phyloP scores from a whole-genome alignment of 306 rosid genomes.

The Quercus engelmannii region DNA sequence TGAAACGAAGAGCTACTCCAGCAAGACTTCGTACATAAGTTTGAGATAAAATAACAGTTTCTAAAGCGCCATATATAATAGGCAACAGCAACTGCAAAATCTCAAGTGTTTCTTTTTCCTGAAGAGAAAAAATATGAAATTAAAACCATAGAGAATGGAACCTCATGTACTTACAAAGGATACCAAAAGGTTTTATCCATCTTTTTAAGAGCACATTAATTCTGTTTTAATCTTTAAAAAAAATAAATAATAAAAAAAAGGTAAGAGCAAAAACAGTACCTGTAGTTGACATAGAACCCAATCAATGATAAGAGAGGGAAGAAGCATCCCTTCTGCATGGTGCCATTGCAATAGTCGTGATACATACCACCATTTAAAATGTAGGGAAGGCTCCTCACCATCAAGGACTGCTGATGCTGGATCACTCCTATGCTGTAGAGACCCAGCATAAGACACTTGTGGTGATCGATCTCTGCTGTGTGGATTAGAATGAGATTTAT shows the following conservation, averaged over 20 bases:
- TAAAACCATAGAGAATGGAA: slow-evolving; percentile 24
- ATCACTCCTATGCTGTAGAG: slow-evolving; percentile 55
- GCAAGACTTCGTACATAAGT: slow-evolving; percentile 82
- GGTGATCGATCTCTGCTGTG: slow-evolving; percentile 61
- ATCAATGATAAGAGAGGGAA: slow-evolving; percentile 82
- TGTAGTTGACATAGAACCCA: slow-evolving; percentile 90
- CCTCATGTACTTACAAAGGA: neutral
- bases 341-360: slow-evolving; percentile 93
- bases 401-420: slow-evolving; percentile 46
- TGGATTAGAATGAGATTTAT: slow-evolving; percentile 44
- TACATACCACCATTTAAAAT: slow-evolving; percentile 93
- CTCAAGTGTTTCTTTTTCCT: slow-evolving; percentile 85
- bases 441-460: slow-evolving; percentile 56
- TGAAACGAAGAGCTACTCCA: slow-evolving; percentile 63
- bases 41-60: slow-evolving; percentile 79
- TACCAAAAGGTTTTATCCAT: neutral
- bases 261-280: slow-evolving; percentile 39
- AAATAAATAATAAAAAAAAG: neutral
- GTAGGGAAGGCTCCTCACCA: slow-evolving; percentile 74
- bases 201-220: slow-evolving; percentile 12
- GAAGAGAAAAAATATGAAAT: slow-evolving; percentile 29
- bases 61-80: slow-evolving; percentile 79
- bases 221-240: neutral
- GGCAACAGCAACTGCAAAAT: slow-evolving; percentile 84
- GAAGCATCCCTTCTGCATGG: slow-evolving; percentile 80